These are phyloP conservation scores for Apiospora arundinis DNA, from an alignment of 2,329 filamentous ascomycete genomes.

Conservation along the genomic window DNA sequence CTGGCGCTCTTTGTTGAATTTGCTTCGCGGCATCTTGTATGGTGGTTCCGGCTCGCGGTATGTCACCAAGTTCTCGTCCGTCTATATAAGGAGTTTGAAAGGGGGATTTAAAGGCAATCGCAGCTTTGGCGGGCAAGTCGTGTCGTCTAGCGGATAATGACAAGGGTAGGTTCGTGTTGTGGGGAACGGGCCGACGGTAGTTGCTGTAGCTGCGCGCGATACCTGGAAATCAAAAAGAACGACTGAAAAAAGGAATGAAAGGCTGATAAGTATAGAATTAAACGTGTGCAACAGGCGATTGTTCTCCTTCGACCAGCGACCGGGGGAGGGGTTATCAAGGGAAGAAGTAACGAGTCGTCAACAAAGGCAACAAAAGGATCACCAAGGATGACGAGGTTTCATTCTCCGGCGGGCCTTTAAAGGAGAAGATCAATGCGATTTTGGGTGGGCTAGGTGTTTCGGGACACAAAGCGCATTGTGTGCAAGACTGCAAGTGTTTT, in stretches of 20 bases:
- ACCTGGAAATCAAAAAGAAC: not conserved
- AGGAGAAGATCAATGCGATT: slow-evolving; percentile 13
- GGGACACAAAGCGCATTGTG: slow-evolving; percentile 16
- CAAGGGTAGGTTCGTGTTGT: slow-evolving; percentile 6
- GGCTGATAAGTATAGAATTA: not conserved
- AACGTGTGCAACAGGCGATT: slow-evolving; percentile 12
- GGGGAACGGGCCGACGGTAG: not conserved
- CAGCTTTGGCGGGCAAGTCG: not conserved
- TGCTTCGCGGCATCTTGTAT: slow-evolving; percentile 24
- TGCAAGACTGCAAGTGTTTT: not conserved
- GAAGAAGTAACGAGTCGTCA: not conserved
- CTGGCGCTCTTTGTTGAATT: slow-evolving; percentile 25
- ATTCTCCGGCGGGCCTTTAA: slow-evolving; percentile 10
- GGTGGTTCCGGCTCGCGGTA: slow-evolving; percentile 9
- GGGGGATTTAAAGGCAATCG: not conserved
- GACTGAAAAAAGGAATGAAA: not conserved
- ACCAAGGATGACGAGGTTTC: slow-evolving; percentile 16
- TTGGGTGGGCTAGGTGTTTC: slow-evolving; percentile 13
- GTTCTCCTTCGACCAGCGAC: slow-evolving; percentile 17
- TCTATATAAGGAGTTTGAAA: slow-evolving; percentile 13
- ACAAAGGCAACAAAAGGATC: slow-evolving; percentile 7
- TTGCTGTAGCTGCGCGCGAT: slow-evolving; percentile 6
- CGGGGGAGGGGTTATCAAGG: slow-evolving; percentile 6
- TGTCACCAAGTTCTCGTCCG: not conserved
- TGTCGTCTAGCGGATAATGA: slow-evolving; percentile 7